These are phyloP conservation scores for Cyberlindnera petersonii DNA, from an alignment of 805 yeast species.

Conservation along the genomic window DNA sequence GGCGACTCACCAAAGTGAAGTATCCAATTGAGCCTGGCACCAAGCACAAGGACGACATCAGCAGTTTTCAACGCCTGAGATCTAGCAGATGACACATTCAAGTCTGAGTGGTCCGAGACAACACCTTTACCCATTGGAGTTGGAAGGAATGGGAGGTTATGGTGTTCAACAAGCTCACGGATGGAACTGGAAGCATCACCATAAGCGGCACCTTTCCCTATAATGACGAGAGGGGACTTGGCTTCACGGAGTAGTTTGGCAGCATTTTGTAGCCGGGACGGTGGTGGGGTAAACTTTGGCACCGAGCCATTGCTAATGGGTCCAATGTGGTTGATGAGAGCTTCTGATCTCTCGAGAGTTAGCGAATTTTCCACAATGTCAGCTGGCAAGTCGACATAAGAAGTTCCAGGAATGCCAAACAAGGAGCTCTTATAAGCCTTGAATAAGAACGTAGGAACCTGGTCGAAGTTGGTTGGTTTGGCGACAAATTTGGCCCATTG, in stretches of 20 bases:
- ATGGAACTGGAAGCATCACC: conserved; percentile 38
- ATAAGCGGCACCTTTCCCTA: conserved; percentile 67
- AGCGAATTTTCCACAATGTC: conserved; percentile 38
- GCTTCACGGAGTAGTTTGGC: conserved; percentile 34
- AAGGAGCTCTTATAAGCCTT: conserved; percentile 43
- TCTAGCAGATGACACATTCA: conserved; percentile 61
- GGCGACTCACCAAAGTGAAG: conserved; percentile 62
- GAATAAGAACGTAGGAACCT: conserved; percentile 37
- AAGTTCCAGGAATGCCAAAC: conserved; percentile 55
- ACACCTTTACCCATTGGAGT: conserved; percentile 83
- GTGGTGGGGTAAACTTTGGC: conserved; percentile 37
- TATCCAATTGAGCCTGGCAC: conserved; percentile 73
- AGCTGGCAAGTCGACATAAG: conserved; percentile 66
- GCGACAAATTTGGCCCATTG: conserved; percentile 51
- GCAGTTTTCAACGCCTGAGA: conserved; percentile 54
- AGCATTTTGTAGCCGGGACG: conserved; percentile 33
- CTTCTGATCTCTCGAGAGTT: not conserved
- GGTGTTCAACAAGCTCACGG: conserved; percentile 37
- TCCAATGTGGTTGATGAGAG: conserved; percentile 5
- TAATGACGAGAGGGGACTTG: conserved; percentile 47
- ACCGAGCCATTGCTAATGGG: conserved; percentile 6
- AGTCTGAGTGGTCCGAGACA: conserved; percentile 42
- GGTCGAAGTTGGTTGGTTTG: conserved; percentile 34
- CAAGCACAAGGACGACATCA: conserved; percentile 56
- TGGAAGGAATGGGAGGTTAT: conserved; percentile 56